These are phyloP conservation scores for Penicillium turbatum DNA, from an alignment of 495 filamentous ascomycete species.

Conservation along the genomic window DNA sequence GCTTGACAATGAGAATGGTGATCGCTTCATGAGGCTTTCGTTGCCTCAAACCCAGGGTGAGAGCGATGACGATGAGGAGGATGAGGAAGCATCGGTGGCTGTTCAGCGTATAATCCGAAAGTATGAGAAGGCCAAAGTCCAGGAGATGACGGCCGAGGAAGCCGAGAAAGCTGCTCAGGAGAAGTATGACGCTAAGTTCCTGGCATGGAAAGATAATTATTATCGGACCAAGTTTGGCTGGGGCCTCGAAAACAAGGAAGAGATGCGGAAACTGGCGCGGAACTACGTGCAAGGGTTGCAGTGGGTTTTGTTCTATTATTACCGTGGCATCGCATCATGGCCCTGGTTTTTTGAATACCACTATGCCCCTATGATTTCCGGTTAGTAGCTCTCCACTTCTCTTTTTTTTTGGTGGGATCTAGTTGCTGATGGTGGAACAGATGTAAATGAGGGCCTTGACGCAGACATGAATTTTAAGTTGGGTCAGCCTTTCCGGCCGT, in stretches of 20 bases:
- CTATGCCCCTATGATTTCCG: slow-evolving; percentile 95
- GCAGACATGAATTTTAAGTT: slow-evolving; percentile 89
- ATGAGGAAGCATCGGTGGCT: slow-evolving; percentile 82
- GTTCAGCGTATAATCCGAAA: slow-evolving; percentile 76
- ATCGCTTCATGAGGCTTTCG: slow-evolving; percentile 72
- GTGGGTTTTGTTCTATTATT: slow-evolving; percentile 98
- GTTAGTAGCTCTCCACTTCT: slow-evolving; percentile 35
- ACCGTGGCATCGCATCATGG: slow-evolving; percentile 95
- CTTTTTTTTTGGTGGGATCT: background rate
- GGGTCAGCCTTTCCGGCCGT: slow-evolving; percentile 90
- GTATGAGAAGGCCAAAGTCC: slow-evolving; percentile 83
- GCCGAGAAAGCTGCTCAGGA: slow-evolving; percentile 69
- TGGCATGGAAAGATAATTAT: slow-evolving; percentile 88
- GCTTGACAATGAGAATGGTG: slow-evolving; percentile 69
- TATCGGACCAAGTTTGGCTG: slow-evolving; percentile 88
- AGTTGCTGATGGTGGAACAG: slow-evolving; percentile 35
- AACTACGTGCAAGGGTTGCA: slow-evolving; percentile 98
- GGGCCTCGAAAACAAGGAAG: slow-evolving; percentile 76
- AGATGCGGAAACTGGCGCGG: slow-evolving; percentile 78
- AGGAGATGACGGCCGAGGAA: slow-evolving; percentile 76
- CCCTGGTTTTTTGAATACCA: slow-evolving; percentile 97
- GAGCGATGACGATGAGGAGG: slow-evolving; percentile 64
- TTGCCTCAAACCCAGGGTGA: slow-evolving; percentile 51
- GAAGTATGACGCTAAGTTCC: slow-evolving; percentile 83
- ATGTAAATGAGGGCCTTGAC: slow-evolving; percentile 78